These are phyloP conservation scores for Cercospora sp. DNA, from an alignment of 2,329 filamentous ascomycete genomes.

Conservation along the genomic window DNA sequence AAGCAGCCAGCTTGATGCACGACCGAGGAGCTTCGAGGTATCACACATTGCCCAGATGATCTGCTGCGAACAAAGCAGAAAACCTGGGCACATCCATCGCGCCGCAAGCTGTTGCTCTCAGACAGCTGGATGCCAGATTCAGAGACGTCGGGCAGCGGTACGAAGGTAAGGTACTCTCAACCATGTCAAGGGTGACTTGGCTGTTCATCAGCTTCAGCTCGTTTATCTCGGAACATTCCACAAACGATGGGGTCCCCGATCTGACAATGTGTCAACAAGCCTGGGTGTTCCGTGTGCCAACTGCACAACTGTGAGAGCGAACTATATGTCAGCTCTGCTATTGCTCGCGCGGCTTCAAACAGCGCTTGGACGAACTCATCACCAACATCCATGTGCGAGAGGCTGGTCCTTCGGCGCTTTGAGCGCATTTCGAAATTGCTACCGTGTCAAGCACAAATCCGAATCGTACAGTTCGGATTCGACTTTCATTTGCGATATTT, in stretches of 20 bases:
- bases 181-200: background rate
- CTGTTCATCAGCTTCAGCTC: background rate
- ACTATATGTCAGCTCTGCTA: constrained; percentile 9
- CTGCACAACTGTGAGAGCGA: background rate
- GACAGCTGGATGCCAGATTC: background rate
- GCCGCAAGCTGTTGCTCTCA: background rate
- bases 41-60: background rate
- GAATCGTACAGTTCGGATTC: background rate
- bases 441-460: background rate
- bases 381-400: background rate
- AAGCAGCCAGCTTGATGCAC: background rate
- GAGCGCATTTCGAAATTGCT: background rate
- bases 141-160: background rate
- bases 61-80: background rate
- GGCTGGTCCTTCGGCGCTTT: background rate
- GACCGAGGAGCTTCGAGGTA: background rate
- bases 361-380: background rate
- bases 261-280: background rate
- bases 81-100: background rate
- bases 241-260: background rate
- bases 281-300: background rate
- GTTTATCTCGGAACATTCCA: background rate
- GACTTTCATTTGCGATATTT: too few species aligned
- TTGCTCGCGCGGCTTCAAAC: background rate
- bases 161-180: background rate